Evolutionary conservation across 139 green algal species (phyloP).

Genomic region (Closterium sp.): DNA sequence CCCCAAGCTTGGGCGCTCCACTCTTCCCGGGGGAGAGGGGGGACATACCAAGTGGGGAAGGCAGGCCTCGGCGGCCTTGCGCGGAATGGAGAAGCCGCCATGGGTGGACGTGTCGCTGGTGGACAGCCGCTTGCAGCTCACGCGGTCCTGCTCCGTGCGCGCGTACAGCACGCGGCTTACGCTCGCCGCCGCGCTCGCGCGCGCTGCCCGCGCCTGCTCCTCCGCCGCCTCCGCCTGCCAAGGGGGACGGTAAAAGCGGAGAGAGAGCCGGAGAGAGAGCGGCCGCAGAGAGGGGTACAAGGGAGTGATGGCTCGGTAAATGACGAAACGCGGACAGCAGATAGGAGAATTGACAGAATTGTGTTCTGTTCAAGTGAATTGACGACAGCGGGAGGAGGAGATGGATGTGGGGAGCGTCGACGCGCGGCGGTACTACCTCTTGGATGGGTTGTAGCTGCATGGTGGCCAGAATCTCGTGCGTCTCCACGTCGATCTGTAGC

Average conservation of each 20-base stretch:
- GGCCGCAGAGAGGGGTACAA: neutral
- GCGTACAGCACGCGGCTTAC: neutral
- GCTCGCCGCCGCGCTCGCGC: too few species aligned
- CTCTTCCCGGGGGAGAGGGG: too few species aligned
- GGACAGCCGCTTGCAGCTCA: constrained; percentile 7
- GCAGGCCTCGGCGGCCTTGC: neutral
- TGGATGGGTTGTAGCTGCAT: neutral
- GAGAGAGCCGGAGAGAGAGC: too few species aligned
- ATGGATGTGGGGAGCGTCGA: too few species aligned
- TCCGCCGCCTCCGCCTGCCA: neutral
- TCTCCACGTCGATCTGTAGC: neutral
- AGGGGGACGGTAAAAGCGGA: neutral
- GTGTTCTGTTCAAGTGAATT: too few species aligned
- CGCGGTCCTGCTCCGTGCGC: neutral
- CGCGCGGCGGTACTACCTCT: neutral
- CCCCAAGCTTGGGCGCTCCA: too few species aligned
- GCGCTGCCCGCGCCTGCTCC: neutral
- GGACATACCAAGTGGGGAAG: neutral
- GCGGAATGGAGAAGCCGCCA: constrained; percentile 3
- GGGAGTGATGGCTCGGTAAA: neutral
- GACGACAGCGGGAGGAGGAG: too few species aligned
- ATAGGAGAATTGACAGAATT: too few species aligned
- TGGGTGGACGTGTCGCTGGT: neutral
- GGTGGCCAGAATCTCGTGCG: neutral
- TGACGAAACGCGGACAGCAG: too few species aligned